phyloP scores from a whole-genome alignment of 179 eudicot species.

The Silene coronaria region DNA sequence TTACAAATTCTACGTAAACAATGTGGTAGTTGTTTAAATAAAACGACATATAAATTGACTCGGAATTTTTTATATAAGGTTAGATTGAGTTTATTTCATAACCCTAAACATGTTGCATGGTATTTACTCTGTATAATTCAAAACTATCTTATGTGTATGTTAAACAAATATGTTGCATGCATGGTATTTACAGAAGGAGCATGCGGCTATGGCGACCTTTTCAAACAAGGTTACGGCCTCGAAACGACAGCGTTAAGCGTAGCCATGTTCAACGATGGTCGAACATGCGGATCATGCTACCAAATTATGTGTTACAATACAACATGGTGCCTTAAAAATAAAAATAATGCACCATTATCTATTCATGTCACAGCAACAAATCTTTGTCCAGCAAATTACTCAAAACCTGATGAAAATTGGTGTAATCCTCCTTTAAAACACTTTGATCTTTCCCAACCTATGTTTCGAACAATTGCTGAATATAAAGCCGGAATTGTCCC shows the following conservation, averaged over 20 bases:
- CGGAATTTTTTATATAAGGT: no score
- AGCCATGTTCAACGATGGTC: constrained; percentile 31
- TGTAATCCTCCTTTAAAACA: constrained; percentile 40
- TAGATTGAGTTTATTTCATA: no score
- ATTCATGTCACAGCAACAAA: constrained; percentile 35
- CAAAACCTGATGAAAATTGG: constrained; percentile 29
- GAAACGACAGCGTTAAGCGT: constrained; percentile 37
- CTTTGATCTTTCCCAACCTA: constrained; percentile 34
- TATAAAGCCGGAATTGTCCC: constrained; percentile 35
- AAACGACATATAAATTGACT: no score
- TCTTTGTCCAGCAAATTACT: constrained; percentile 31
- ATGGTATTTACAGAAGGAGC: constrained; percentile 31
- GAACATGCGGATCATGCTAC: constrained; percentile 34
- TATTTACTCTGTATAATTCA: no score
- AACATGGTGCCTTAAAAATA: constrained; percentile 26
- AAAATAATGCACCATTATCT: not conserved
- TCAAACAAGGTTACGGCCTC: constrained; percentile 29
- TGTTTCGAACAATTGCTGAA: constrained; percentile 30
- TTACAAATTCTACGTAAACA: no score
- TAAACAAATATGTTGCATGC: not conserved
- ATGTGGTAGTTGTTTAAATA: no score
- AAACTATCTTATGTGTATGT: no score
- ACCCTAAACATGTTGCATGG: no score
- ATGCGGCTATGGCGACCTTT: constrained; percentile 34
- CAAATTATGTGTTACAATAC: constrained; percentile 24